Conservation (phyloP, 805 yeast genomes). For the Candida silvicultrix region DNA sequence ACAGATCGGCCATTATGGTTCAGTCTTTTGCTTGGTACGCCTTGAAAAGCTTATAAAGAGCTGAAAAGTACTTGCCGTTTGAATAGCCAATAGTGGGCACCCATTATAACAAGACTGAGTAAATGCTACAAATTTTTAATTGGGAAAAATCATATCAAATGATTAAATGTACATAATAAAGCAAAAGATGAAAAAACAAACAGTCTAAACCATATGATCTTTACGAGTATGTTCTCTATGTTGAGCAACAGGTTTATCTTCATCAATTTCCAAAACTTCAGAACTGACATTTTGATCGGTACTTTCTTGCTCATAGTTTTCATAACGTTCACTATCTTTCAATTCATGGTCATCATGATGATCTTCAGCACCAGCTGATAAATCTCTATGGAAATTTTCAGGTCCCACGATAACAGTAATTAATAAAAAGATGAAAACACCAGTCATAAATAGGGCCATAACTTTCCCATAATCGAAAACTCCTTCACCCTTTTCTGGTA, state of each 20-base stretch:
- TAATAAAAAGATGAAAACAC: slow-evolving; percentile 49
- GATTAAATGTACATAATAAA: background rate
- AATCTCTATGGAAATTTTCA: slow-evolving; percentile 38
- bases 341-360: background rate
- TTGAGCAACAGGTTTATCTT: background rate
- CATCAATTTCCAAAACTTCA: background rate
- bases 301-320: background rate
- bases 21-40: too few species aligned
- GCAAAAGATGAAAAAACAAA: background rate
- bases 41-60: too few species aligned
- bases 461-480: slow-evolving; percentile 59
- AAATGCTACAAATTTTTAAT: too few species aligned
- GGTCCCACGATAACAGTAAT: slow-evolving; percentile 50
- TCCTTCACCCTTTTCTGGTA: slow-evolving; percentile 17
- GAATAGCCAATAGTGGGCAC: too few species aligned
- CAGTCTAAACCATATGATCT: background rate
- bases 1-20: too few species aligned
- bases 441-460: slow-evolving; percentile 64
- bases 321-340: background rate
- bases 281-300: background rate
- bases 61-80: too few species aligned
- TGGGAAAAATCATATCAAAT: background rate
- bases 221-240: slow-evolving; percentile 1
- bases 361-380: slow-evolving; percentile 18
- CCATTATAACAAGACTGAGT: too few species aligned